Evolutionary conservation across 345 rosid species (phyloP).

Genomic region (Eutrema heterophyllum): DNA sequence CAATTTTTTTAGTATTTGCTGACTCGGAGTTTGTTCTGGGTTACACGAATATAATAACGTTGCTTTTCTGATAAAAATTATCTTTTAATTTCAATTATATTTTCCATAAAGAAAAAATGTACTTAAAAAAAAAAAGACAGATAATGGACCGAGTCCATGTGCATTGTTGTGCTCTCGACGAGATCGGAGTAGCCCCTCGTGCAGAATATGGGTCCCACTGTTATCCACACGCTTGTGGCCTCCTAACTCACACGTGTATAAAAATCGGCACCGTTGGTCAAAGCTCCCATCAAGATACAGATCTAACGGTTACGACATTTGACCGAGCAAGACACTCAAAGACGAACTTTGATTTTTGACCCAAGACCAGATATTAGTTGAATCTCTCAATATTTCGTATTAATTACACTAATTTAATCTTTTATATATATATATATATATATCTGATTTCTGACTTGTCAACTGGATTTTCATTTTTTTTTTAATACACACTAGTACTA

Average conservation of each 20-base stretch:
- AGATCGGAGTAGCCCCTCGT: constrained; percentile 15
- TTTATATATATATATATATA: no score
- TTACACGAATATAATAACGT: background rate
- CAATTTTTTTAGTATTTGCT: background rate
- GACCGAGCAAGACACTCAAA: background rate
- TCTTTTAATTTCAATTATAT: background rate
- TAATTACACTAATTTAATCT: background rate
- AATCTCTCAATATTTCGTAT: constrained; percentile 3
- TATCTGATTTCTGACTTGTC: background rate
- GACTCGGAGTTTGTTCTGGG: constrained; percentile 3
- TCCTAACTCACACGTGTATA: constrained; percentile 27
- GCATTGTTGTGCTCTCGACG: constrained; percentile 19
- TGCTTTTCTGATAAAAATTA: background rate
- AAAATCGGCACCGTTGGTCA: constrained; percentile 18
- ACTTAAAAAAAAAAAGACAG: constrained; percentile 5
- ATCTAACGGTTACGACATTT: constrained; percentile 29
- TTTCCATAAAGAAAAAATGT: background rate
- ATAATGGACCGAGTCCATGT: constrained; percentile 28
- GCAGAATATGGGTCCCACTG: constrained; percentile 15
- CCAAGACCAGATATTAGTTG: constrained; percentile 28
- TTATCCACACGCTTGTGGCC: constrained; percentile 25
- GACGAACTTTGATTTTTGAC: constrained; percentile 36
- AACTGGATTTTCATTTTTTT: background rate
- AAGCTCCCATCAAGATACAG: constrained; percentile 1
- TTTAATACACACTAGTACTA: background rate